Percentiles rank a stretch among this genome's conserved stretches.
Evolutionary conservation across 805 yeast genomes (phyloP).

Genomic region (Myxozyma monticola): DNA sequence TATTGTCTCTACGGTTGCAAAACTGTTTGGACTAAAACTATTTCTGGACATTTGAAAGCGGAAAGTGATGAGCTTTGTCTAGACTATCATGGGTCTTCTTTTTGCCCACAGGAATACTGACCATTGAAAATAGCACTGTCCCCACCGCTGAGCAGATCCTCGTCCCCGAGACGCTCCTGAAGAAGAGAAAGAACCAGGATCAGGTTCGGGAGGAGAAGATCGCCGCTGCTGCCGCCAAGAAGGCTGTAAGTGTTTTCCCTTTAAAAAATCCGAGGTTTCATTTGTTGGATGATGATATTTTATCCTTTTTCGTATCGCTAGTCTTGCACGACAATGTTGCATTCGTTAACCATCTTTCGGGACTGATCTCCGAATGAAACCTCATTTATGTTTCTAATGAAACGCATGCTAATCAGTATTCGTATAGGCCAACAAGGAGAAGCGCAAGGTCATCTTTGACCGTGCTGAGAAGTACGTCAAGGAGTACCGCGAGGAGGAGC

Average conservation of each 20-base stretch:
- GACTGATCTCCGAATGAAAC: conserved; percentile 51
- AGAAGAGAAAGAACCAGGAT: conserved; percentile 53
- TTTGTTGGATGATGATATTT: conserved; percentile 29
- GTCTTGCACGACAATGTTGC: conserved; percentile 57
- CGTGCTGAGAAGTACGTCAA: conserved; percentile 92
- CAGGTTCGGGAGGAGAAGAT: conserved; percentile 50
- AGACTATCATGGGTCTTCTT: not conserved
- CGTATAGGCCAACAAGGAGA: conserved; percentile 49
- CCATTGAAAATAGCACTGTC: conserved; percentile 45
- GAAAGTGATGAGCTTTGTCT: conserved; percentile 11
- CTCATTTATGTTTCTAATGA: no score
- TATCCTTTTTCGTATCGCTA: conserved; percentile 24
- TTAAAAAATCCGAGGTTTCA: conserved; percentile 1
- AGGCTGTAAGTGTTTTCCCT: conserved; percentile 32
- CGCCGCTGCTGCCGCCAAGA: conserved; percentile 36
- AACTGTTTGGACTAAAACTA: conserved; percentile 29
- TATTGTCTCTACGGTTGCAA: conserved; percentile 26
- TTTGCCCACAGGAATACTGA: conserved; percentile 1
- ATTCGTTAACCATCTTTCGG: conserved; percentile 84
- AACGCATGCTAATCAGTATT: no score
- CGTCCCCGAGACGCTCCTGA: conserved; percentile 52
- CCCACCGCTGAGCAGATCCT: conserved; percentile 35
- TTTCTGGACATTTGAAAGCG: conserved; percentile 22
- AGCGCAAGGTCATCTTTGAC: conserved; percentile 67
- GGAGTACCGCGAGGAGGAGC: conserved; percentile 87